Conservation (phyloP, 768 basidiomycete species). For the Pleurotus djamor region DNA sequence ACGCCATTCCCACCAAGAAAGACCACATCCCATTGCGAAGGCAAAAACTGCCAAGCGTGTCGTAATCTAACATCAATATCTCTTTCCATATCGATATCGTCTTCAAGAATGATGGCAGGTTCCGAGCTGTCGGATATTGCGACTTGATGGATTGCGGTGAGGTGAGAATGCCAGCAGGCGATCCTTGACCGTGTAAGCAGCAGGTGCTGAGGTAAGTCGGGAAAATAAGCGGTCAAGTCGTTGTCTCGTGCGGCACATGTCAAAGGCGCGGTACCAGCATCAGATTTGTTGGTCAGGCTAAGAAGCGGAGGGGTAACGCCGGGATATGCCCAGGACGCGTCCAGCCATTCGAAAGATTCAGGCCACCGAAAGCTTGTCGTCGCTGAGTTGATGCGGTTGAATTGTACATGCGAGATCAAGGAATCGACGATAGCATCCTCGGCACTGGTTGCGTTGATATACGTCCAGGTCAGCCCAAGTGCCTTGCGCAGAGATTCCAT, state of each 20-base stretch:
- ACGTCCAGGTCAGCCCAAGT: constrained; percentile 51
- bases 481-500: constrained; percentile 53
- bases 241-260: constrained; percentile 43
- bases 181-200: constrained; percentile 57
- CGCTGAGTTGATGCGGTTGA: constrained; percentile 20
- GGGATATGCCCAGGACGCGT: constrained; percentile 8
- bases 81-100: constrained; percentile 77
- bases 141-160: constrained; percentile 46
- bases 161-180: constrained; percentile 74
- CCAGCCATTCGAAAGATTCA: constrained; percentile 25
- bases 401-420: constrained; percentile 42
- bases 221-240: constrained; percentile 28
- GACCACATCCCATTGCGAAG: constrained; percentile 68
- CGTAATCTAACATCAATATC: constrained; percentile 43
- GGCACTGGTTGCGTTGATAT: constrained; percentile 46
- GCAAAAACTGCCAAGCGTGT: constrained; percentile 51
- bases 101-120: constrained; percentile 64
- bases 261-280: constrained; percentile 20
- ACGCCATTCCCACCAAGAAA: constrained; percentile 52
- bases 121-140: constrained; percentile 26
- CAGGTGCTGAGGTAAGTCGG: constrained; percentile 39
- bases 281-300: background rate
- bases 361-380: constrained; percentile 35
- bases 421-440: constrained; percentile 32
- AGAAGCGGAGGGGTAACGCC: background rate